Conservation (phyloP, 2,329 filamentous ascomycete species). For the Rosellinia necatrix region DNA sequence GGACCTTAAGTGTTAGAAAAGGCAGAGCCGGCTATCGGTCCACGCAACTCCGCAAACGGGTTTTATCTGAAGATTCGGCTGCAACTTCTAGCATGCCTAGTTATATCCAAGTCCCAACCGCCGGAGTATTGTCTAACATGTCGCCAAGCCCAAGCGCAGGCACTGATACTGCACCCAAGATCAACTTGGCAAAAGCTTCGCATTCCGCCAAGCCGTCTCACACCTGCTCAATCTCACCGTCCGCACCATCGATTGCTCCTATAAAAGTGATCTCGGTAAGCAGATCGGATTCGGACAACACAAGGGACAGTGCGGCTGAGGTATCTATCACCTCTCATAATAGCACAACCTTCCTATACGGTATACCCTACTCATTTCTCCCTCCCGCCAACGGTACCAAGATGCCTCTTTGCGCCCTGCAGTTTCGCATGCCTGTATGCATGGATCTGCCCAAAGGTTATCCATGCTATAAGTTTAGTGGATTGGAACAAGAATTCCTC, state of each 20-base stretch:
- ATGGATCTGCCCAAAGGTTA: slow-evolving; percentile 37
- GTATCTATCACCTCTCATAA: slow-evolving; percentile 31
- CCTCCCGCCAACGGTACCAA: slow-evolving; percentile 5
- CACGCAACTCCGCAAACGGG: slow-evolving; percentile 1
- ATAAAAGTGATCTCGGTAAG: slow-evolving; percentile 28
- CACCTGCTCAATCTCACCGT: slow-evolving; percentile 30
- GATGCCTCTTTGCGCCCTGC: slow-evolving; percentile 35
- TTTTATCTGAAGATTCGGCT: slow-evolving; percentile 2
- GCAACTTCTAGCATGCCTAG: slow-evolving; percentile 2
- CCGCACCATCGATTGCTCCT: slow-evolving; percentile 38
- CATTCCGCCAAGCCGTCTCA: slow-evolving; percentile 16
- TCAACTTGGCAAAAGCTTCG: slow-evolving; percentile 1
- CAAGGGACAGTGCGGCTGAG: slow-evolving; percentile 27
- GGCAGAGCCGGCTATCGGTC: neutral
- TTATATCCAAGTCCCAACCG: slow-evolving; percentile 12
- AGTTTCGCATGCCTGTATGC: slow-evolving; percentile 42
- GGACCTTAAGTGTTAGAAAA: neutral
- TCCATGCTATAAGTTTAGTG: slow-evolving; percentile 41
- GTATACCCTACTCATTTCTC: slow-evolving; percentile 32
- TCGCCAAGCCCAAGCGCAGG: slow-evolving; percentile 6
- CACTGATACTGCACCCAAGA: neutral
- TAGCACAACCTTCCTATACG: slow-evolving; percentile 36
- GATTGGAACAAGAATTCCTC: slow-evolving; percentile 38
- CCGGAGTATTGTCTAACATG: slow-evolving; percentile 15
- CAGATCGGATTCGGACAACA: slow-evolving; percentile 19